These are phyloP conservation scores for Neonectria sp. DNA, from an alignment of 2,329 filamentous ascomycete genomes.

Conservation along the genomic window DNA sequence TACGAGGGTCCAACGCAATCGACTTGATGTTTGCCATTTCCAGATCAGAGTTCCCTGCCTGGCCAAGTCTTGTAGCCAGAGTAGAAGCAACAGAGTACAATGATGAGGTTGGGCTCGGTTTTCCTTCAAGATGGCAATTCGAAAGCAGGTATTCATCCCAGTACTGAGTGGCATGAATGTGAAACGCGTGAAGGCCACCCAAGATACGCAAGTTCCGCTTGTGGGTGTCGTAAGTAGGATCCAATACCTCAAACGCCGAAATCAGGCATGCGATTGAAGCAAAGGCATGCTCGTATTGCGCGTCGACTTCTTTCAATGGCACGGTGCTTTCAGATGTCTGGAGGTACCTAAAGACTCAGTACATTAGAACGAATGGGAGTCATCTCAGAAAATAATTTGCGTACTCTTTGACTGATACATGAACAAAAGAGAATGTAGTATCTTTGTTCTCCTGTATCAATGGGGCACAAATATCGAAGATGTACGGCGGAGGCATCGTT, in stretches of 20 bases:
- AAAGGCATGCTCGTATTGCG: slow-evolving; percentile 14
- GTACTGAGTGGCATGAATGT: slow-evolving; percentile 26
- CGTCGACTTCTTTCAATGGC: background rate
- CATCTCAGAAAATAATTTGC: background rate
- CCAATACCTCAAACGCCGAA: slow-evolving; percentile 7
- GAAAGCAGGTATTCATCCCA: slow-evolving; percentile 29
- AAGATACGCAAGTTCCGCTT: background rate
- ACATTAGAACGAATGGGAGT: background rate
- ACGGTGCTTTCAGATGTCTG: slow-evolving; percentile 15
- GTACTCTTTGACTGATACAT: slow-evolving; percentile 49
- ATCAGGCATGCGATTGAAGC: slow-evolving; percentile 17
- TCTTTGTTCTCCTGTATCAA: slow-evolving; percentile 44
- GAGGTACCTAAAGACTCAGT: slow-evolving; percentile 8
- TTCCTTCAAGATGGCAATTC: background rate
- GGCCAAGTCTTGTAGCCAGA: background rate
- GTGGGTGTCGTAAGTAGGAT: background rate
- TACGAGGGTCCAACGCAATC: background rate
- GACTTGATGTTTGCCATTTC: background rate
- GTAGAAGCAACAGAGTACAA: background rate
- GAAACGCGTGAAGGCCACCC: slow-evolving; percentile 23
- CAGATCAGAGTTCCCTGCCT: background rate
- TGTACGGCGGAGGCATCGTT: slow-evolving; percentile 41
- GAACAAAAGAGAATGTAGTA: slow-evolving; percentile 45
- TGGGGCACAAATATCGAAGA: slow-evolving; percentile 43
- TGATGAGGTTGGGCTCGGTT: background rate